phyloP scores from a whole-genome alignment of 352 stramenopile species.

The Stephanocyclus meneghinianus region DNA sequence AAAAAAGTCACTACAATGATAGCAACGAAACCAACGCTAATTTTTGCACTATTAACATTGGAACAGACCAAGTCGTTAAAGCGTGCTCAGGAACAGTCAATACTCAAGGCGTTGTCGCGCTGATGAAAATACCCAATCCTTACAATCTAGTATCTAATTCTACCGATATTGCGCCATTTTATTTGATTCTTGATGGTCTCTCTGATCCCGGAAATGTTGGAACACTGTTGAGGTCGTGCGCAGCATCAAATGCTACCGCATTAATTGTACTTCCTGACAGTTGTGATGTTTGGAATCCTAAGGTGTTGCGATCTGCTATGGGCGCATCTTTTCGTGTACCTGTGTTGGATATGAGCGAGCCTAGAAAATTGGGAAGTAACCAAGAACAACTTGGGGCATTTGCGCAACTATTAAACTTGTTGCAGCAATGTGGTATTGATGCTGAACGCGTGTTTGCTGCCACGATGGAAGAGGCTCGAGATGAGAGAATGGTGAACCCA shows the following conservation, averaged over 20 bases:
- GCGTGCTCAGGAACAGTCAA: conserved; percentile 71
- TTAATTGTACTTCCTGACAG: conserved; percentile 71
- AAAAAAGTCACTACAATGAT: conserved; percentile 29
- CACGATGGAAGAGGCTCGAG: conserved; percentile 64
- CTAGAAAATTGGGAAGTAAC: conserved; percentile 11
- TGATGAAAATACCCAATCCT: conserved; percentile 54
- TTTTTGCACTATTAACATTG: conserved; percentile 48
- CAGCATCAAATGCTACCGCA: conserved; percentile 60
- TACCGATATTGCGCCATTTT: conserved; percentile 47
- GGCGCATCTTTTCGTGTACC: conserved; percentile 75
- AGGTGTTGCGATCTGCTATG: conserved; percentile 75
- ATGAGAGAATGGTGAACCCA: neutral
- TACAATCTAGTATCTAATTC: conserved; percentile 9
- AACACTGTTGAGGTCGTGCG: conserved; percentile 68
- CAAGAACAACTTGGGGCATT: conserved; percentile 27
- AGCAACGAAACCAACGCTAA: conserved; percentile 15
- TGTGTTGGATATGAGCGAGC: conserved; percentile 47
- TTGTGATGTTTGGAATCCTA: conserved; percentile 81
- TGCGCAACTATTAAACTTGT: conserved; percentile 37
- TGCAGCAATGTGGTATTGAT: conserved; percentile 52
- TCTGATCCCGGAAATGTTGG: conserved; percentile 82
- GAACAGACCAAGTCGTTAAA: conserved; percentile 62
- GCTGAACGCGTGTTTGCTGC: conserved; percentile 60
- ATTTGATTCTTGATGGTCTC: conserved; percentile 80
- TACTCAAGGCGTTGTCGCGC: conserved; percentile 74